Conservation (phyloP, 1,284 basidiomycete genomes). For the Pseudozyma hubeiensis region DNA sequence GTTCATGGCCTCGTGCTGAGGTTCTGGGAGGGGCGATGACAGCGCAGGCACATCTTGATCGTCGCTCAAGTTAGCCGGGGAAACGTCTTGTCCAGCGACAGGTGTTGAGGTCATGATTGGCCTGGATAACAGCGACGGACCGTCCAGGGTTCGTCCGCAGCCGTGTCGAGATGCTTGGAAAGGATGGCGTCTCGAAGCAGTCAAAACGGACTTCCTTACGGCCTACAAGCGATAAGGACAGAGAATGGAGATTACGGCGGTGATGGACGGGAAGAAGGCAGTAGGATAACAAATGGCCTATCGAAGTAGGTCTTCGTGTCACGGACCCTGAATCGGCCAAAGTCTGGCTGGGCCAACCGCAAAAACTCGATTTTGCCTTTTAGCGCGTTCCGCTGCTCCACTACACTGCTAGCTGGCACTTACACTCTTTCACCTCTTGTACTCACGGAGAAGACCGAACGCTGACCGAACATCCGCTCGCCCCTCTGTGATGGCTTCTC, state of each 20-base stretch:
- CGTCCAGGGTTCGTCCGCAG: background rate
- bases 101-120: background rate
- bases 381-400: background rate
- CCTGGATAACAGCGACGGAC: too few relatives aligned
- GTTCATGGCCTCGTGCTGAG: slow-evolving; percentile 15
- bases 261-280: too few relatives aligned
- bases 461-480: slow-evolving; percentile 7
- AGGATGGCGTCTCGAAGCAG: background rate
- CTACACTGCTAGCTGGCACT: too few relatives aligned
- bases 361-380: too few relatives aligned
- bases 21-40: slow-evolving; percentile 35
- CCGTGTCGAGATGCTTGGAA: background rate
- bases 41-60: slow-evolving; percentile 33
- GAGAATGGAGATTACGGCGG: too few relatives aligned
- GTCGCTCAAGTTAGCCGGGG: background rate
- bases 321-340: too few relatives aligned
- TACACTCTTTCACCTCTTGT: background rate
- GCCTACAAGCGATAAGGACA: background rate
- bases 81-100: background rate
- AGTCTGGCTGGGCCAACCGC: too few relatives aligned
- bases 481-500: background rate
- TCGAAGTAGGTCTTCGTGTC: too few relatives aligned
- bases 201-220: too few relatives aligned
- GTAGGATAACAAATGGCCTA: too few relatives aligned
- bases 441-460: slow-evolving; percentile 9